Conservation (phyloP, 2,329 filamentous ascomycete species). For the Aspergillus glaucus region DNA sequence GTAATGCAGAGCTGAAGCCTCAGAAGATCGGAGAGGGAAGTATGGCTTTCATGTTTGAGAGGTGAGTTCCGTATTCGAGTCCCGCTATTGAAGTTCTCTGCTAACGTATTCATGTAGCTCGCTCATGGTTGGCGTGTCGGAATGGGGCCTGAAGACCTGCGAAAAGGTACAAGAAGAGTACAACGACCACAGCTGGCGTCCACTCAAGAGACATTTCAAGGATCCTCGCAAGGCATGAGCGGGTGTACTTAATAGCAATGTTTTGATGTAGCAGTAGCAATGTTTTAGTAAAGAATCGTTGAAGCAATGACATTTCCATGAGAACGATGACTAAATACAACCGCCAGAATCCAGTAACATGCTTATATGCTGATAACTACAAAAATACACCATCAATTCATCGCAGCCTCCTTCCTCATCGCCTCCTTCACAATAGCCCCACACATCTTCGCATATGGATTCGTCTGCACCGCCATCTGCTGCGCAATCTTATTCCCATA, state of each 20-base stretch:
- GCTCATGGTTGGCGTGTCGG: slow-evolving; percentile 65
- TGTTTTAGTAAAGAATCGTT: slow-evolving; percentile 1
- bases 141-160: slow-evolving; percentile 66
- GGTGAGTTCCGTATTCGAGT: slow-evolving; percentile 19
- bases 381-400: not conserved
- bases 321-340: not conserved
- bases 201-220: slow-evolving; percentile 58
- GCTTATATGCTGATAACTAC: too few species aligned
- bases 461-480: slow-evolving; percentile 54
- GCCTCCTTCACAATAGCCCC: slow-evolving; percentile 57
- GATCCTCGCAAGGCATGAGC: slow-evolving; percentile 39
- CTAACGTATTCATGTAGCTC: slow-evolving; percentile 43
- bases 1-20: slow-evolving; percentile 48
- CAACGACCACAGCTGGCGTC: slow-evolving; percentile 74
- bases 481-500: slow-evolving; percentile 53
- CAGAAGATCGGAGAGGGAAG: slow-evolving; percentile 54
- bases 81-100: slow-evolving; percentile 6
- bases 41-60: slow-evolving; percentile 62
- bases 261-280: too few species aligned
- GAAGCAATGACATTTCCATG: not conserved
- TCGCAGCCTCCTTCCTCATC: slow-evolving; percentile 48
- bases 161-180: slow-evolving; percentile 67
- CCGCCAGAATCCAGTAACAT: too few species aligned
- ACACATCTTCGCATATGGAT: slow-evolving; percentile 59
- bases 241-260: not conserved